phyloP scores from a whole-genome alignment of 2,329 filamentous ascomycete genomes.

The Davidsoniella eucalypti region DNA sequence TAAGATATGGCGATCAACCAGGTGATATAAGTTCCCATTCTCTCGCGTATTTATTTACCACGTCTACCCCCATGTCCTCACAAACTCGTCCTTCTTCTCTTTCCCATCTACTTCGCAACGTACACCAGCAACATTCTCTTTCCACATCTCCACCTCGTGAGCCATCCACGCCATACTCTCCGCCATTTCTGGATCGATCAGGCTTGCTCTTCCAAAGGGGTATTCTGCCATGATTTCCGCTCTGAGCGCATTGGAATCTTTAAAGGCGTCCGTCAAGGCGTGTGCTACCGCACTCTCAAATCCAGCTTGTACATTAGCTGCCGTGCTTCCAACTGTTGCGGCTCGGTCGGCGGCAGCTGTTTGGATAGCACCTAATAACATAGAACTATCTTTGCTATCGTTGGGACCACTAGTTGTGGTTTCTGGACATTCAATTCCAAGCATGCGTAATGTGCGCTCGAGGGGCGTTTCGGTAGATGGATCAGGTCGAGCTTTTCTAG shows the following conservation, averaged over 20 bases:
- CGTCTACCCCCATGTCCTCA: conserved; percentile 25
- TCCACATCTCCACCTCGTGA: conserved; percentile 24
- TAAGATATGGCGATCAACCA: no score
- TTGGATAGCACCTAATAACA: conserved; percentile 22
- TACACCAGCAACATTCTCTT: no score
- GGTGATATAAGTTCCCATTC: not conserved
- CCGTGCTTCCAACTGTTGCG: conserved; percentile 28
- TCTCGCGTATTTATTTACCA: not conserved
- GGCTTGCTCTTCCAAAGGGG: conserved; percentile 28
- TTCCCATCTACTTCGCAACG: conserved; percentile 23
- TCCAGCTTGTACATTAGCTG: conserved; percentile 29
- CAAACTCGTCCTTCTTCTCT: conserved; percentile 32
- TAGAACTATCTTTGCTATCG: not conserved
- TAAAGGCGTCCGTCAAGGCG: conserved; percentile 30
- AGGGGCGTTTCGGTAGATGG: not conserved
- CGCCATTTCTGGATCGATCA: conserved; percentile 37
- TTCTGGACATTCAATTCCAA: not conserved
- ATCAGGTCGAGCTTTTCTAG: not conserved
- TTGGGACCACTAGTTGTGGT: not conserved
- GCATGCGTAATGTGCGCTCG: not conserved
- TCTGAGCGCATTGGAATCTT: conserved; percentile 31
- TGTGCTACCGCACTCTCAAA: conserved; percentile 29
- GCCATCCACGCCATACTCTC: conserved; percentile 30
- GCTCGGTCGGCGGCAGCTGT: conserved; percentile 24
- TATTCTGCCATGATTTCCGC: conserved; percentile 39